These are phyloP conservation scores for Suhomyces ambrosiae DNA, from an alignment of 1,139 yeast species.

Conservation along the genomic window DNA sequence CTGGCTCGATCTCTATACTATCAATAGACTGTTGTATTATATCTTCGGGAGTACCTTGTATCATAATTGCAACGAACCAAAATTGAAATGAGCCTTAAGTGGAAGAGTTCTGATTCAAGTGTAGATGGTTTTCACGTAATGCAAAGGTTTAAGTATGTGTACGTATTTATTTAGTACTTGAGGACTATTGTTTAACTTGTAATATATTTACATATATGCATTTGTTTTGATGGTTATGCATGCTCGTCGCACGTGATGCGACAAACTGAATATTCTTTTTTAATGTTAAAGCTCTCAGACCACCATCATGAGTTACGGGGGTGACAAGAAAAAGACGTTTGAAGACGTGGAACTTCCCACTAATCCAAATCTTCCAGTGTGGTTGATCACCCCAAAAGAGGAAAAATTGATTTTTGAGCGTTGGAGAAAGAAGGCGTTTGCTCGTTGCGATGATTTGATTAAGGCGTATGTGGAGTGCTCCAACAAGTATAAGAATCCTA, in stretches of 20 bases:
- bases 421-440: slow-evolving; percentile 75
- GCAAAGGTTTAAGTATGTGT: too few species aligned
- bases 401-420: slow-evolving; percentile 79
- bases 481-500: slow-evolving; percentile 45
- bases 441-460: slow-evolving; percentile 68
- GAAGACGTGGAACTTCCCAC: slow-evolving; percentile 46
- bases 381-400: slow-evolving; percentile 86
- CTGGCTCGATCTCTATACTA: slow-evolving; percentile 38
- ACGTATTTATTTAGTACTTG: slow-evolving; percentile 1
- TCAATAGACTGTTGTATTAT: slow-evolving; percentile 33
- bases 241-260: background rate
- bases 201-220: background rate
- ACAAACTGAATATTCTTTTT: background rate
- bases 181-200: background rate
- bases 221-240: background rate
- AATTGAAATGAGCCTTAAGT: too few species aligned
- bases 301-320: slow-evolving; percentile 19
- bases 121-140: too few species aligned
- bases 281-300: slow-evolving; percentile 4
- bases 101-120: too few species aligned
- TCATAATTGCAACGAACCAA: slow-evolving; percentile 17
- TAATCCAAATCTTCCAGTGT: slow-evolving; percentile 62
- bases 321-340: slow-evolving; percentile 32
- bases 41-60: slow-evolving; percentile 39
- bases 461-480: slow-evolving; percentile 47